Evolutionary conservation across 2,329 filamentous ascomycete species (phyloP).

Genomic region (Penicillium sp.): DNA sequence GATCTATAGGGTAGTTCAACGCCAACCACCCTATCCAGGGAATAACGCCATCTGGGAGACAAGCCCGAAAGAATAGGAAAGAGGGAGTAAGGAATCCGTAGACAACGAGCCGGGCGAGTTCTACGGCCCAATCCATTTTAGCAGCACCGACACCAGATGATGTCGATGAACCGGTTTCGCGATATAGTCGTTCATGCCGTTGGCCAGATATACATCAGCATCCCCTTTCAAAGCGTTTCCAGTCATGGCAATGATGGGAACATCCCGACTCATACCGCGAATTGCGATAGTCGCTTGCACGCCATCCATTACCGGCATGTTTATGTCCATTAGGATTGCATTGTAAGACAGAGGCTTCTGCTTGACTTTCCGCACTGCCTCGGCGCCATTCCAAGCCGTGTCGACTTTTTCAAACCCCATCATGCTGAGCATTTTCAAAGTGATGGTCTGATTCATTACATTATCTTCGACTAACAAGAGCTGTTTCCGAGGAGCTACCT

Average conservation of each 20-base stretch:
- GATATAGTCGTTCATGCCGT: constrained; percentile 56
- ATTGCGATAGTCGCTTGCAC: constrained; percentile 43
- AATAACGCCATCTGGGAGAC: neutral
- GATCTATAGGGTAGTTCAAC: neutral
- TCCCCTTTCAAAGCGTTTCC: constrained; percentile 56
- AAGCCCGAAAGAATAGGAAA: neutral
- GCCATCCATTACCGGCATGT: constrained; percentile 47
- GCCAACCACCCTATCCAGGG: neutral
- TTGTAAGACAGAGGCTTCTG: constrained; percentile 42
- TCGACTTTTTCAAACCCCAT: constrained; percentile 43
- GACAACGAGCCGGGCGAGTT: neutral
- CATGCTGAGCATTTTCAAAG: constrained; percentile 34
- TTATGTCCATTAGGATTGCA: constrained; percentile 46
- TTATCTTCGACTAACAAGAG: constrained; percentile 42
- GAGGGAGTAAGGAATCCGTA: neutral
- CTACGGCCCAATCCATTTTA: constrained; percentile 33
- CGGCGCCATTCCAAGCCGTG: constrained; percentile 41
- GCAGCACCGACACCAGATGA: constrained; percentile 42
- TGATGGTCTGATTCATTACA: constrained; percentile 40
- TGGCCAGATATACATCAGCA: constrained; percentile 50
- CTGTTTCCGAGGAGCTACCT: constrained; percentile 39
- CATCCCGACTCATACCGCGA: constrained; percentile 32
- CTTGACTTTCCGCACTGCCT: constrained; percentile 42
- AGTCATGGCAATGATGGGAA: constrained; percentile 55
- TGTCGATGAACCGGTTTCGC: constrained; percentile 54